phyloP scores from a whole-genome alignment of 1,139 yeast genomes.

The Taphrina betulina region DNA sequence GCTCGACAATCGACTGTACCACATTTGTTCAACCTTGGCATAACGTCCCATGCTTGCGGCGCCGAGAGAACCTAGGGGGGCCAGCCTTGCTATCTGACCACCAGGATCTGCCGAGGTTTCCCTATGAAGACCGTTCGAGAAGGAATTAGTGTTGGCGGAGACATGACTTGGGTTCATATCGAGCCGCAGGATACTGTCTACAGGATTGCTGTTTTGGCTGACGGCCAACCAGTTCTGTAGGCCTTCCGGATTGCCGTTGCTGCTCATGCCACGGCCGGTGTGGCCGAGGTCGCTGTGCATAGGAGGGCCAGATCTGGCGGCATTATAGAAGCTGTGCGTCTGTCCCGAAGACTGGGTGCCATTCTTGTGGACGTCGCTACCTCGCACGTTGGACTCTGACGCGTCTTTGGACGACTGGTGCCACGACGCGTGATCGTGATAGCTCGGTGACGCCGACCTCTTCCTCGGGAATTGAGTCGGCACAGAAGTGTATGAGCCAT shows the following conservation, averaged over 20 bases:
- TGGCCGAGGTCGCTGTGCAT: no score
- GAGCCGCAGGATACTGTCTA: slow-evolving; percentile 13
- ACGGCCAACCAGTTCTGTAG: slow-evolving; percentile 20
- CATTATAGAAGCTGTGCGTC: background rate
- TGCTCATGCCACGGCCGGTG: no score
- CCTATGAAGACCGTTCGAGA: background rate
- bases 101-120: background rate
- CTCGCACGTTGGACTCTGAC: slow-evolving; percentile 23
- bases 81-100: background rate
- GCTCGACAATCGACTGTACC: slow-evolving; percentile 15
- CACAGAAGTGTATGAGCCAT: background rate
- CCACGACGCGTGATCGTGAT: background rate
- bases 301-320: background rate
- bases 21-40: slow-evolving; percentile 27
- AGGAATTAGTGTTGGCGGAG: no score
- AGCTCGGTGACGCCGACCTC: background rate
- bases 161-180: background rate
- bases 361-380: no score
- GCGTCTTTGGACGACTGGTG: background rate
- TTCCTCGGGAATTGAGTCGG: background rate
- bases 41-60: slow-evolving; percentile 6
- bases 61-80: background rate
- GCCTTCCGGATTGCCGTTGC: background rate
- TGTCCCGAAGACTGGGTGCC: background rate
- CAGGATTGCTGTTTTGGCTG: slow-evolving; percentile 22